Conservation (phyloP, 768 basidiomycete species). For the Leccinum barrowsii region DNA sequence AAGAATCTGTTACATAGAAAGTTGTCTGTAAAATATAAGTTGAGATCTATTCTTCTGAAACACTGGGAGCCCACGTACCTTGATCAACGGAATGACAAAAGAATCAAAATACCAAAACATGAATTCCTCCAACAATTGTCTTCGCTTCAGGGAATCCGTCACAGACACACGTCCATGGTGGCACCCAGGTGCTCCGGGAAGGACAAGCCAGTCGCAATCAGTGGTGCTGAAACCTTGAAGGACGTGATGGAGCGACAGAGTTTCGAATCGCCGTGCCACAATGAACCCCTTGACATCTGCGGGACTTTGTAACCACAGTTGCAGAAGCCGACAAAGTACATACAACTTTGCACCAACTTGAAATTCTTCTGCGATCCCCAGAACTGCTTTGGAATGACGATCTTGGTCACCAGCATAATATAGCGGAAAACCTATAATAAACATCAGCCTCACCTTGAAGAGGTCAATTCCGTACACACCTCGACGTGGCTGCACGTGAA, state of each 20-base stretch:
- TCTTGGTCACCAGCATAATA: slow-evolving; percentile 55
- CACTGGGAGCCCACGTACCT: slow-evolving; percentile 42
- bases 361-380: slow-evolving; percentile 78
- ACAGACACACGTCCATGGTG: slow-evolving; percentile 51
- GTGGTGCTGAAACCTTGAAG: slow-evolving; percentile 72
- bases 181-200: slow-evolving; percentile 33
- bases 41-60: neutral
- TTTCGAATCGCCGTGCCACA: slow-evolving; percentile 74
- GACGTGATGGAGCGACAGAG: slow-evolving; percentile 67
- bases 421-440: slow-evolving; percentile 63
- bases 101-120: slow-evolving; percentile 94
- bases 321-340: slow-evolving; percentile 16
- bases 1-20: slow-evolving; percentile 93
- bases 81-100: slow-evolving; percentile 74
- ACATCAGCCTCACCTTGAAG: neutral
- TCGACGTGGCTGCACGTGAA: slow-evolving; percentile 65
- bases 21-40: slow-evolving; percentile 54
- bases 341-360: slow-evolving; percentile 54
- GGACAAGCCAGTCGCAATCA: slow-evolving; percentile 78
- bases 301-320: neutral
- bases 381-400: slow-evolving; percentile 68
- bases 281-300: slow-evolving; percentile 77
- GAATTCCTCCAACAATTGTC: slow-evolving; percentile 83
- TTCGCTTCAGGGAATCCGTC: slow-evolving; percentile 69
- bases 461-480: slow-evolving; percentile 36